These are phyloP conservation scores for Pseudogymnoascus sp. DNA, from an alignment of 2,329 filamentous ascomycete species.

Conservation along the genomic window DNA sequence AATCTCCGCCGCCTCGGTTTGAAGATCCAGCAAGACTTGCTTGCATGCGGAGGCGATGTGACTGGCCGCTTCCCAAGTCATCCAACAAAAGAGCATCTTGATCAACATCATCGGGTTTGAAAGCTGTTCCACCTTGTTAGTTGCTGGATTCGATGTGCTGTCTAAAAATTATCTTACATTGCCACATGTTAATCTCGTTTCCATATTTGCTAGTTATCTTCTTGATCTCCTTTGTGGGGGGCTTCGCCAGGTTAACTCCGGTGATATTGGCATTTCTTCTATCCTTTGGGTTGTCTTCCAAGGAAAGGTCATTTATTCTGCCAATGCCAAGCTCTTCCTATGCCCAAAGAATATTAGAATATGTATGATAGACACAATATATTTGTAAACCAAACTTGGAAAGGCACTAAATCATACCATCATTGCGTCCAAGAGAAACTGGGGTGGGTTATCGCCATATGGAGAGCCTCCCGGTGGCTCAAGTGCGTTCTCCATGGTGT, in stretches of 20 bases:
- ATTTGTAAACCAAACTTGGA: not conserved
- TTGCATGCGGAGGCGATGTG: constrained; percentile 8
- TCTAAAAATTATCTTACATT: not conserved
- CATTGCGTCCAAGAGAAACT: not conserved
- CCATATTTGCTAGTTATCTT: constrained; percentile 1
- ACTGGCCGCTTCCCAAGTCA: constrained; percentile 6
- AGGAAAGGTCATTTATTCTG: constrained; percentile 21
- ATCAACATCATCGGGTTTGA: constrained; percentile 8
- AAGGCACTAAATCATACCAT: not conserved
- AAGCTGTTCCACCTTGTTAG: not conserved
- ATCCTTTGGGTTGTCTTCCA: constrained; percentile 16
- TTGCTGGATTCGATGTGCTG: not conserved
- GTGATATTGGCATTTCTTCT: not conserved
- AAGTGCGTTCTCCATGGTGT: not conserved
- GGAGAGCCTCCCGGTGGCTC: not conserved
- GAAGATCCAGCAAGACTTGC: not conserved
- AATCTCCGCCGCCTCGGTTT: not conserved
- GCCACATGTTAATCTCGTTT: not conserved
- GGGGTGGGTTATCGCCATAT: not conserved
- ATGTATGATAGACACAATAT: not conserved
- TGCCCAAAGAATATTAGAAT: constrained; percentile 5
- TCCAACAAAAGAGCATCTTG: constrained; percentile 4
- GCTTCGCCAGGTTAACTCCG: not conserved
- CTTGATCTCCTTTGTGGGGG: not conserved
- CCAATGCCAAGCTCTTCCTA: constrained; percentile 25